Evolutionary conservation across 345 rosid species (phyloP).

Genomic region (Euphorbia tirucalli): DNA sequence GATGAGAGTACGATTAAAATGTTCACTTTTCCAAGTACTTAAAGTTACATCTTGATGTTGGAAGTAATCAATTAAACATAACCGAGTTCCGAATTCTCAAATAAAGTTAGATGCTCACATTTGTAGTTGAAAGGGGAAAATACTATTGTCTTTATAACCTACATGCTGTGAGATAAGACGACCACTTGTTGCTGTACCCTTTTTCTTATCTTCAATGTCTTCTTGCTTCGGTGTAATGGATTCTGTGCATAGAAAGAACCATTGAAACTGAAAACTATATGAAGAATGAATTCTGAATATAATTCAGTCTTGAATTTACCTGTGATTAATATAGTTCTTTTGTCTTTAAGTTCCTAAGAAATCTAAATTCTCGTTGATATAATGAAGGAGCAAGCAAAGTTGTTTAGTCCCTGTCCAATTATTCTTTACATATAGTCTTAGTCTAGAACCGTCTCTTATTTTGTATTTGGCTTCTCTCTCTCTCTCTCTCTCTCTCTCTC

Average conservation of each 20-base stretch:
- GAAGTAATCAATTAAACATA: no score
- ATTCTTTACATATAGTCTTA: constrained; percentile 6
- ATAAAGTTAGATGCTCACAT: no score
- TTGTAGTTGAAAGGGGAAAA: no score
- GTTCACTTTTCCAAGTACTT: no score
- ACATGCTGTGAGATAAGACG: not conserved
- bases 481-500: no score
- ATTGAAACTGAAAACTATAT: not conserved
- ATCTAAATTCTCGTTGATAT: not conserved
- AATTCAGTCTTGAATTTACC: not conserved
- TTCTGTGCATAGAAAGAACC: not conserved
- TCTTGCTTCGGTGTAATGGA: not conserved
- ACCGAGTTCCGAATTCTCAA: no score
- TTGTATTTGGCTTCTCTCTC: constrained; percentile 51
- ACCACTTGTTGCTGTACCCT: not conserved
- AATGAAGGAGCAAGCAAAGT: not conserved
- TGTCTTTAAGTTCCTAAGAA: not conserved
- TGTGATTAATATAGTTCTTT: not conserved
- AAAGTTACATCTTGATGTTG: no score
- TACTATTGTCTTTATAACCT: not conserved
- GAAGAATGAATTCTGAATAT: not conserved
- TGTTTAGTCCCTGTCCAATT: not conserved
- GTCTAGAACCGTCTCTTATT: constrained; percentile 37
- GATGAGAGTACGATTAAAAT: no score
- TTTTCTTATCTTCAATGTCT: constrained; percentile 3